Evolutionary conservation across 352 stramenopile genomes (phyloP).

Genomic region (Globisporangium alternatum): DNA sequence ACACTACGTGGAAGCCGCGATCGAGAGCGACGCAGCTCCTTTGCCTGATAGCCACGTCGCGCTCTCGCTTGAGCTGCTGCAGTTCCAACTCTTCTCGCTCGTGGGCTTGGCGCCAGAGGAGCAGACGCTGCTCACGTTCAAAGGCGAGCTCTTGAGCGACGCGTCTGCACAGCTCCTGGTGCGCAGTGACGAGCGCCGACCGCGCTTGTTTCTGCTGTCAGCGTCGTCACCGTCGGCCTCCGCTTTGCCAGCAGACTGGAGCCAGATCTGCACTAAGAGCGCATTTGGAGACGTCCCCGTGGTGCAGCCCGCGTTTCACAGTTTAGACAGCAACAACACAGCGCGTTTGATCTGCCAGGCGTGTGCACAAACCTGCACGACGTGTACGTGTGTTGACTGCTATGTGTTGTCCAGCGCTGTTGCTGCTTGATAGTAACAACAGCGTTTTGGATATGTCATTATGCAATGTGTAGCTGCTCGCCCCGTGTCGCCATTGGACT

Average conservation of each 20-base stretch:
- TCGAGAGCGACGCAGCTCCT: slow-evolving; percentile 15
- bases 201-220: slow-evolving; percentile 45
- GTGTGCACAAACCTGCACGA: slow-evolving; percentile 66
- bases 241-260: slow-evolving; percentile 40
- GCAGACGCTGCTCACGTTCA: slow-evolving; percentile 51
- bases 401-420: background rate
- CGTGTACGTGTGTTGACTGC: slow-evolving; percentile 26
- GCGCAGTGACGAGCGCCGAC: slow-evolving; percentile 14
- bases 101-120: slow-evolving; percentile 51
- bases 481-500: slow-evolving; percentile 45
- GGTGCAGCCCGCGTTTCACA: slow-evolving; percentile 55
- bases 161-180: slow-evolving; percentile 1
- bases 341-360: slow-evolving; percentile 47
- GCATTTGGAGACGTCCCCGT: slow-evolving; percentile 46
- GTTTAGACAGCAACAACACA: slow-evolving; percentile 7
- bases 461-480: slow-evolving; percentile 28
- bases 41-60: slow-evolving; percentile 8
- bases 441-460: background rate
- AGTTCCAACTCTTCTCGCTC: slow-evolving; percentile 72
- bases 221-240: slow-evolving; percentile 1
- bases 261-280: slow-evolving; percentile 56
- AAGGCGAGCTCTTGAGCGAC: slow-evolving; percentile 28
- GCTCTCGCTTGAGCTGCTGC: slow-evolving; percentile 55
- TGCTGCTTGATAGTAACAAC: background rate
- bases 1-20: slow-evolving; percentile 31